phyloP scores from a whole-genome alignment of 495 filamentous ascomycete genomes.

The Xanthoparmelia taractica region DNA sequence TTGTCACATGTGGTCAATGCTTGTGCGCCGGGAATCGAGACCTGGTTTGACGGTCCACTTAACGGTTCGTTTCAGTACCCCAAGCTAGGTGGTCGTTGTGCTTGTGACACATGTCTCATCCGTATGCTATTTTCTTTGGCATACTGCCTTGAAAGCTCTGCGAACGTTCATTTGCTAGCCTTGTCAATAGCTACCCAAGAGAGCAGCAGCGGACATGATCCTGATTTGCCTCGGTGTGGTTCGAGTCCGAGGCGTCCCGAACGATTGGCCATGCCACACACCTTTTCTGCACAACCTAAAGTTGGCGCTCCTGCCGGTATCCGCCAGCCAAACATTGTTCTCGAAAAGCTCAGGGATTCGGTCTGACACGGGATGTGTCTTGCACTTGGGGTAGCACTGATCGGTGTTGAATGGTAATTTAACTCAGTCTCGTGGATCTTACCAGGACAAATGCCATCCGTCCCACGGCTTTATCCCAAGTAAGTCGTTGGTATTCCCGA shows the following conservation, averaged over 20 bases:
- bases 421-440: not conserved
- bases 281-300: conserved; percentile 1
- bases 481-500: not conserved
- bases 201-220: not conserved
- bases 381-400: not conserved
- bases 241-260: not conserved
- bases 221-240: not conserved
- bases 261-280: not conserved
- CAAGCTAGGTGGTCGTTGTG: not conserved
- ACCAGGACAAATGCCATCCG: not conserved
- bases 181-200: not conserved
- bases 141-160: not conserved
- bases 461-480: not conserved
- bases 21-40: not conserved
- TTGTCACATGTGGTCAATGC: not conserved
- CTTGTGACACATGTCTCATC: not conserved
- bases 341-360: not conserved
- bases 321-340: not conserved
- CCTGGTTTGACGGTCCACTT: no score
- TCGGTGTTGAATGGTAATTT: not conserved
- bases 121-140: not conserved
- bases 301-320: not conserved
- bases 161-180: not conserved
- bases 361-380: not conserved
- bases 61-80: not conserved